phyloP scores from a whole-genome alignment of 768 basidiomycete genomes.

The Nevesoporus exiguus region DNA sequence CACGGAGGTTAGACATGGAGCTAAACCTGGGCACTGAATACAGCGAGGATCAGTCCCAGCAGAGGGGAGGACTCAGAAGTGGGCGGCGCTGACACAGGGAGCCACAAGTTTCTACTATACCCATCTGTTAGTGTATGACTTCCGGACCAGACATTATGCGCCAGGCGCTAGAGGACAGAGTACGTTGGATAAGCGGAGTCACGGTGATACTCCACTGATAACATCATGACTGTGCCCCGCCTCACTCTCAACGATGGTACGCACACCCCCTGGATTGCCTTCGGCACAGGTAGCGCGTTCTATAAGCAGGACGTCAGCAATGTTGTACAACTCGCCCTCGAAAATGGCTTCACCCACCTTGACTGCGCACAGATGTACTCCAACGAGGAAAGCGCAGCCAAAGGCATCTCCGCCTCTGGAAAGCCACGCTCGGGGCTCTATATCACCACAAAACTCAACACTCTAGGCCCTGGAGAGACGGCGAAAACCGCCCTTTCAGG shows the following conservation, averaged over 20 bases:
- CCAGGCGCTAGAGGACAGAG: too few relatives aligned
- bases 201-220: neutral
- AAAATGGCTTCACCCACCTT: neutral
- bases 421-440: neutral
- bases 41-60: constrained; percentile 3
- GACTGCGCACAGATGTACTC: constrained; percentile 2
- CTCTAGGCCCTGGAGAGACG: neutral
- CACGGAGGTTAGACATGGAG: constrained; percentile 48
- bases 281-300: neutral
- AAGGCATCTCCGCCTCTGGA: neutral
- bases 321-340: neutral
- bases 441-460: neutral
- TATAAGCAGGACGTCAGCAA: neutral
- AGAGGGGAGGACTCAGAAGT: neutral
- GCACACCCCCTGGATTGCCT: neutral
- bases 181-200: too few relatives aligned
- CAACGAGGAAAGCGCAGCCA: constrained; percentile 3
- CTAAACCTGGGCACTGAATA: constrained; percentile 23
- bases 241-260: neutral
- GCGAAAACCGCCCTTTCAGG: neutral
- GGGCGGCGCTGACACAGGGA: neutral
- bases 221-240: neutral
- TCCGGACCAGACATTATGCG: too few relatives aligned
- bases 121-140: too few relatives aligned
- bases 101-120: too few relatives aligned